Evolutionary conservation across 768 basidiomycete genomes (phyloP).

Genomic region (Tremella mesenterica): DNA sequence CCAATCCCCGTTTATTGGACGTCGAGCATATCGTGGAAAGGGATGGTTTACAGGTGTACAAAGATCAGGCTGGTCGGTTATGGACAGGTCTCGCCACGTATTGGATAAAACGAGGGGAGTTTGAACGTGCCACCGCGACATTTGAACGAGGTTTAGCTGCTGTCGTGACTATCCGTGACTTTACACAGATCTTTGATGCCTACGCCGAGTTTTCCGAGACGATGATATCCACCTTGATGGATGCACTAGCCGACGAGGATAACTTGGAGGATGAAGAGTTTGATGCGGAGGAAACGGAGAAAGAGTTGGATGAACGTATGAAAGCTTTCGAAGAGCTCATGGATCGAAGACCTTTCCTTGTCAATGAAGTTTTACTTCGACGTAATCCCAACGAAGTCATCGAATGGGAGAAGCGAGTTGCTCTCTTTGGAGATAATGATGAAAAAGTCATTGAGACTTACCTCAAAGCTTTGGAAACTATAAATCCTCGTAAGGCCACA

Average conservation of each 20-base stretch:
- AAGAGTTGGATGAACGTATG: constrained; percentile 79
- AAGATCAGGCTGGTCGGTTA: constrained; percentile 89
- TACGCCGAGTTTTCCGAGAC: constrained; percentile 91
- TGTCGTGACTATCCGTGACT: constrained; percentile 90
- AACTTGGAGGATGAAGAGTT: constrained; percentile 65
- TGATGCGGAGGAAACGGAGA: constrained; percentile 58
- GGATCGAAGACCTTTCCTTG: constrained; percentile 88
- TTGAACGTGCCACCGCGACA: constrained; percentile 73
- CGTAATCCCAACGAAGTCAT: constrained; percentile 96
- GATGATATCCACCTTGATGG: constrained; percentile 82
- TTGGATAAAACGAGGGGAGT: constrained; percentile 96
- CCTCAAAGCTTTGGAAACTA: constrained; percentile 74
- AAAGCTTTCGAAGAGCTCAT: constrained; percentile 87
- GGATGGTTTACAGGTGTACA: constrained; percentile 81
- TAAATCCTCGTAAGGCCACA: constrained; percentile 79
- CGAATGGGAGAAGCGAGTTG: constrained; percentile 97
- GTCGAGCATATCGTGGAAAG: constrained; percentile 74
- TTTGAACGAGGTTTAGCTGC: constrained; percentile 77
- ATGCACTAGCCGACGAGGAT: constrained; percentile 66
- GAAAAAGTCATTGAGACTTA: constrained; percentile 94
- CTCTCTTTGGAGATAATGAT: constrained; percentile 85
- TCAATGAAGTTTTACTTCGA: constrained; percentile 86
- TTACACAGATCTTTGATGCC: constrained; percentile 94
- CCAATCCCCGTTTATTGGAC: constrained; percentile 62
- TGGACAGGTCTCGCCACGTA: constrained; percentile 97